A percentile compares a stretch with the other conserved stretches of the same genome.
Evolutionary conservation across 2,329 filamentous ascomycete species (phyloP).

Genomic region (Ascochyta fabae): DNA sequence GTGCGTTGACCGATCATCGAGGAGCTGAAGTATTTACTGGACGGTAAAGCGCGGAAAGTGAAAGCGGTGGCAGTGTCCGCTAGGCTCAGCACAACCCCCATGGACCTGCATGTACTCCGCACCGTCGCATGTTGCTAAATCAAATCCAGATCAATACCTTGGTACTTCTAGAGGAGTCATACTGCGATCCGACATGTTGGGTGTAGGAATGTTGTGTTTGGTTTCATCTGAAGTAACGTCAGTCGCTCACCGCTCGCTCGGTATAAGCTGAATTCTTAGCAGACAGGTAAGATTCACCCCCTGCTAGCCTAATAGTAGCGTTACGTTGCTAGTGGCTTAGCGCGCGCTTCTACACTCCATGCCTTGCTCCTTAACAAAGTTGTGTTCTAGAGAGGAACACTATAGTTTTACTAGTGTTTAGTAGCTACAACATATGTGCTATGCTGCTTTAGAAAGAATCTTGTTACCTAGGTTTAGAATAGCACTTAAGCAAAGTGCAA

Average conservation of each 20-base stretch:
- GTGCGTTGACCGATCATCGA: not conserved
- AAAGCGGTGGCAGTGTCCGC: constrained; percentile 17
- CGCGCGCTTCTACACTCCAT: too few species aligned
- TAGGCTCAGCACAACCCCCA: constrained; percentile 10
- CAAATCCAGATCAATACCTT: not conserved
- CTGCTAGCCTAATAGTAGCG: too few species aligned
- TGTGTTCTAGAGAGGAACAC: too few species aligned
- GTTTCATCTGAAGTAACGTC: constrained; percentile 16
- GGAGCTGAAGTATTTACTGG: too few species aligned
- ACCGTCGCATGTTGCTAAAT: constrained; percentile 16
- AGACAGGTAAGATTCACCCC: too few species aligned
- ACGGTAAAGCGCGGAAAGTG: not conserved
- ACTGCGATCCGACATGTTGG: constrained; percentile 7
- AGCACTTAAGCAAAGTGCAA: too few species aligned
- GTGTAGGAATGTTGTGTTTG: constrained; percentile 8
- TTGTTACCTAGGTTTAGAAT: too few species aligned
- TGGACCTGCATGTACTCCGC: constrained; percentile 13
- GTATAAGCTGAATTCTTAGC: not conserved
- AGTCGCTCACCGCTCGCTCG: constrained; percentile 7
- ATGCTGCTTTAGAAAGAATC: too few species aligned
- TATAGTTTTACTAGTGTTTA: too few species aligned
- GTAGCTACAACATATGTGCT: too few species aligned
- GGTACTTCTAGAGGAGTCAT: constrained; percentile 6
- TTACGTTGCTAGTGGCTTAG: too few species aligned
- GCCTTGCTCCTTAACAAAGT: too few species aligned